These are phyloP conservation scores for Thymus mandschuricus DNA, from an alignment of 257 asterid species.

Conservation along the genomic window DNA sequence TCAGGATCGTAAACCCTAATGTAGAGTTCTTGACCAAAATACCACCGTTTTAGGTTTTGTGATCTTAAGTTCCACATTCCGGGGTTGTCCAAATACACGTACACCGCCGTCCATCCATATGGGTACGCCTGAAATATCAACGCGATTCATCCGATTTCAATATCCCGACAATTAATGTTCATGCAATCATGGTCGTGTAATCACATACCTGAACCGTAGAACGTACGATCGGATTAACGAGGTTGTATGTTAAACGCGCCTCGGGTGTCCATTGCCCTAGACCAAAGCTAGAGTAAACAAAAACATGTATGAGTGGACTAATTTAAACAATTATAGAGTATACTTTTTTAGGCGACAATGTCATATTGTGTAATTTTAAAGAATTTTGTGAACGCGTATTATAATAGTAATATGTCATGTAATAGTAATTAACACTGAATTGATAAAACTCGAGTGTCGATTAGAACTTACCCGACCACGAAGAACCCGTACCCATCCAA, in stretches of 20 bases:
- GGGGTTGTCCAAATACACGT: constrained; percentile 68
- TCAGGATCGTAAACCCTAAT: constrained; percentile 68
- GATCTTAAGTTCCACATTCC: constrained; percentile 93
- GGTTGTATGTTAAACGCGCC: constrained; percentile 45
- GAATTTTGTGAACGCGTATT: no score
- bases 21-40: constrained; percentile 74
- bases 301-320: background rate
- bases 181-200: background rate
- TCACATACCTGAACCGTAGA: constrained; percentile 61
- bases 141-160: background rate
- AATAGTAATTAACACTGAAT: no score
- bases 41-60: constrained; percentile 57
- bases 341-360: no score
- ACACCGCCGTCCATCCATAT: constrained; percentile 70
- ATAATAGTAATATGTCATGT: no score
- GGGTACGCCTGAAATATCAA: constrained; percentile 55
- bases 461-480: constrained; percentile 60
- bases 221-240: constrained; percentile 57
- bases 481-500: constrained; percentile 71
- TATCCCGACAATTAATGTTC: no score
- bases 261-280: constrained; percentile 53
- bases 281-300: constrained; percentile 44
- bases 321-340: no score
- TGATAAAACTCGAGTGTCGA: background rate
- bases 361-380: no score